Evolutionary conservation across 78 protist genomes (phyloP), one percentile per base, ranked within the genome.

Genomic region (Dictyostelium intermedium): DNA sequence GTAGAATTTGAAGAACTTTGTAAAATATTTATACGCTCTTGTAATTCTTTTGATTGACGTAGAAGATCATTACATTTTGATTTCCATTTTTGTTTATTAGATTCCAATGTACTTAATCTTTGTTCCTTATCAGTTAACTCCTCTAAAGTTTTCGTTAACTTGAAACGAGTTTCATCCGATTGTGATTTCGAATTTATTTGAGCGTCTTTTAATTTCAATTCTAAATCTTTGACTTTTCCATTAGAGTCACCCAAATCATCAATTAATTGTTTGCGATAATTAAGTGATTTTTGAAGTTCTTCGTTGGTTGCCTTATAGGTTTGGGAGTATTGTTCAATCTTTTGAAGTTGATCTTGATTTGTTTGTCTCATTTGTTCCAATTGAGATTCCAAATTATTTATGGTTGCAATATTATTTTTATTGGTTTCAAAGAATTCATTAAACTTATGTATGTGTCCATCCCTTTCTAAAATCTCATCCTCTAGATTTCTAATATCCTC

Each of bases 51-150:
- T 9, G 39, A 35, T 82, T 82, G 86, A 20, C 37, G 32, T 16
- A 11, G 1, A 2, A 78, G 9, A 2, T 78, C 85, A 13, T 43
- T 25, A n/a, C 60, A 63, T 32, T 87, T 87, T 10, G 16, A 8
- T 63, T 79, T 87, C 93, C 93, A 87, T 79, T 87, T 85, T 47
- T 23, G 20, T 37, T 85, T 85, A 76, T 85, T 83, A 14, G 69
- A 76, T 34, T 85, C 84, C 74, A 85, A 76, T 34, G 9, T 16
- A 27, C 16, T 35, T 14, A 72, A 11, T 34, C 35, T 20, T 72
- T 72, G 79, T 11, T 72, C 45, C 16, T 6, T 72, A 30, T 16
- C 39, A 18, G 43, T 72, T 2, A 34, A 20, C 11, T 32, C 39
- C n/a, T 72, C 79, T 9, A 34, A 66, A 3, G 74, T 34, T 27